Evolutionary conservation across 164 flowering plant species (phyloP).

Genomic region (Cinnamomum chago): DNA sequence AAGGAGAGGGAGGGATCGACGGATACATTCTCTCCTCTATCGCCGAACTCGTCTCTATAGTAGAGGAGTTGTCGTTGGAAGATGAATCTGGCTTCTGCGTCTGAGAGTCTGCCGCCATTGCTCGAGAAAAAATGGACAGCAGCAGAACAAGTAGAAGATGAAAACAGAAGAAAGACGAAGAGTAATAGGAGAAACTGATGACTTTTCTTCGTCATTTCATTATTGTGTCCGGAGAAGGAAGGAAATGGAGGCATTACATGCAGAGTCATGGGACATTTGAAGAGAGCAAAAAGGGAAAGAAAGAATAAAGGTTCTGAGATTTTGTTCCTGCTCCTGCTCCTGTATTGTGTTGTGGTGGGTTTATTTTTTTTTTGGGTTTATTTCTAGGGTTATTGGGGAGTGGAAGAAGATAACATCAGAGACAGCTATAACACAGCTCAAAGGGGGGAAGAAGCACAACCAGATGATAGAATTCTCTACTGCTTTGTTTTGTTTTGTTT

Average conservation of each 20-base stretch:
- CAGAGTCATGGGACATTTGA: conserved; percentile 4
- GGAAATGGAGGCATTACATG: background rate
- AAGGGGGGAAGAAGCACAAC: background rate
- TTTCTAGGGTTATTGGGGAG: background rate
- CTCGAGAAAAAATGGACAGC: background rate
- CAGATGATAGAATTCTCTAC: background rate
- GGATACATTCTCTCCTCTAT: conserved; percentile 51
- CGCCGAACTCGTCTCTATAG: conserved; percentile 67
- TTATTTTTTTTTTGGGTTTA: too few relatives aligned
- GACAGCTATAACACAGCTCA: conserved; percentile 58
- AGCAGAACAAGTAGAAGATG: too few relatives aligned
- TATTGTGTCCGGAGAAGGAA: background rate
- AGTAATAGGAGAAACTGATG: conserved; percentile 5
- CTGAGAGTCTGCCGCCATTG: conserved; percentile 36
- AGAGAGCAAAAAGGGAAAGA: conserved; percentile 13
- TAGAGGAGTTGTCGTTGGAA: conserved; percentile 42
- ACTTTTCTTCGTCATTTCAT: conserved; percentile 52
- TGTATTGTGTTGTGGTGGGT: background rate
- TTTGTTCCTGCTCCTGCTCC: conserved; percentile 22
- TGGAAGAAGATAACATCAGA: conserved; percentile 2
- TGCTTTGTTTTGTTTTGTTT: too few relatives aligned
- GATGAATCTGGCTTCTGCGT: conserved; percentile 51
- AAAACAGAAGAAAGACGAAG: background rate
- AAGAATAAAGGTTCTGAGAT: background rate
- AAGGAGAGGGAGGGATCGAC: conserved; percentile 66